These are phyloP conservation scores for Leccinum ochraceum DNA, from an alignment of 768 basidiomycete species.

Conservation along the genomic window DNA sequence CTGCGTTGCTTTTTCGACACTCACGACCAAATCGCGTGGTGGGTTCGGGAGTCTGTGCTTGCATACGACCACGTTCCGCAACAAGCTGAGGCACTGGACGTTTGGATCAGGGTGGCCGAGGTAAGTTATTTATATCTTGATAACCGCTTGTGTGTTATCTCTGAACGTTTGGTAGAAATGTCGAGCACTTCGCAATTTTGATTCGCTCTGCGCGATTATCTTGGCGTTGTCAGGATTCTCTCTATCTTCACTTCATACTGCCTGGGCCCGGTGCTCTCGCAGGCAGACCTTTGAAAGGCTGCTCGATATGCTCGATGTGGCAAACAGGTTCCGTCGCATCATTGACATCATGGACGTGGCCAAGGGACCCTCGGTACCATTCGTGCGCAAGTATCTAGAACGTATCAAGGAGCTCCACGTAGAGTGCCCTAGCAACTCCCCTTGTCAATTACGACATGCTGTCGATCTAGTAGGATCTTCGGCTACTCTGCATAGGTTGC, in stretches of 20 bases:
- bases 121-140: constrained; percentile 37
- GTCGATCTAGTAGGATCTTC: constrained; percentile 45
- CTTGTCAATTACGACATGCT: constrained; percentile 8
- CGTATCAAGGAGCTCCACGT: constrained; percentile 59
- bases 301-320: constrained; percentile 57
- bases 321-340: constrained; percentile 39
- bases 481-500: constrained; percentile 52
- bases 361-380: constrained; percentile 68
- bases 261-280: constrained; percentile 64
- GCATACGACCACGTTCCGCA: constrained; percentile 49
- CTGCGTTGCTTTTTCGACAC: constrained; percentile 56
- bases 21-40: constrained; percentile 61
- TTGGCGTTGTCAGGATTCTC: constrained; percentile 61
- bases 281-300: constrained; percentile 53
- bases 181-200: constrained; percentile 60
- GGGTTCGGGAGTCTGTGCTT: constrained; percentile 68
- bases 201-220: constrained; percentile 67
- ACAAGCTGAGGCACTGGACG: constrained; percentile 60
- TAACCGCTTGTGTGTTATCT: neutral
- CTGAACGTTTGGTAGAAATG: constrained; percentile 51
- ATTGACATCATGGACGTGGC: constrained; percentile 41
- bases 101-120: constrained; percentile 81
- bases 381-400: constrained; percentile 61
- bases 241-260: constrained; percentile 56
- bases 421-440: constrained; percentile 36